Conservation (phyloP, 1,284 basidiomycete genomes). For the Ustilago lituana region DNA sequence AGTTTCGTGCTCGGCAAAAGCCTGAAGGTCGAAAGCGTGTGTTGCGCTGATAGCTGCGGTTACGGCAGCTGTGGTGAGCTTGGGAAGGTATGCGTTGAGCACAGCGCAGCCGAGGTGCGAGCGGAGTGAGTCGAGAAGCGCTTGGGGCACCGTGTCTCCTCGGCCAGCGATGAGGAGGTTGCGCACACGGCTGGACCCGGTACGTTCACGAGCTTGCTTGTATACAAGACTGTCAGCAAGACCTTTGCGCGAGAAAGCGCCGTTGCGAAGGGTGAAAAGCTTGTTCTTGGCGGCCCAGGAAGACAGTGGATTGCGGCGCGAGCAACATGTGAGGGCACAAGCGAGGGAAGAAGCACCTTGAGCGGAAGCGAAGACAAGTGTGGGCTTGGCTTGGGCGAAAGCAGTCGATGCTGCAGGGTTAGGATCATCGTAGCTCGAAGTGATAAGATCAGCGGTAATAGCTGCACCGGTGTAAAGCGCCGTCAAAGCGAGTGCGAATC, state of each 20-base stretch:
- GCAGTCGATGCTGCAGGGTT: conserved; percentile 23
- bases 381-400: conserved; percentile 30
- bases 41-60: conserved; percentile 56
- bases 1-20: conserved; percentile 54
- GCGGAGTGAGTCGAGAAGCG: conserved; percentile 59
- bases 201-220: conserved; percentile 19
- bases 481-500: conserved; percentile 52
- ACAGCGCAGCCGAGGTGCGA: conserved; percentile 59
- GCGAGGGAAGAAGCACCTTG: conserved; percentile 48
- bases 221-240: conserved; percentile 51
- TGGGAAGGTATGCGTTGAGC: conserved; percentile 57
- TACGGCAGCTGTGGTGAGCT: conserved; percentile 7
- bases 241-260: conserved; percentile 30
- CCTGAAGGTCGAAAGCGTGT: conserved; percentile 62
- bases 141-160: conserved; percentile 49
- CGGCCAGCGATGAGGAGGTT: conserved; percentile 32
- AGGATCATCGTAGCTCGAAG: conserved; percentile 43
- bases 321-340: conserved; percentile 32
- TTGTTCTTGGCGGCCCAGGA: conserved; percentile 38
- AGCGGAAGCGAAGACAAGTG: conserved; percentile 55
- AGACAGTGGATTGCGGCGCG: conserved; percentile 31
- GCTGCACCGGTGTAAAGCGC: conserved; percentile 61
- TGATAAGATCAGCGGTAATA: conserved; percentile 42
- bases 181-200: conserved; percentile 37
- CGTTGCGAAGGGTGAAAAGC: conserved; percentile 56